Conservation (phyloP, 495 filamentous ascomycete species). For the Podospora conica region DNA sequence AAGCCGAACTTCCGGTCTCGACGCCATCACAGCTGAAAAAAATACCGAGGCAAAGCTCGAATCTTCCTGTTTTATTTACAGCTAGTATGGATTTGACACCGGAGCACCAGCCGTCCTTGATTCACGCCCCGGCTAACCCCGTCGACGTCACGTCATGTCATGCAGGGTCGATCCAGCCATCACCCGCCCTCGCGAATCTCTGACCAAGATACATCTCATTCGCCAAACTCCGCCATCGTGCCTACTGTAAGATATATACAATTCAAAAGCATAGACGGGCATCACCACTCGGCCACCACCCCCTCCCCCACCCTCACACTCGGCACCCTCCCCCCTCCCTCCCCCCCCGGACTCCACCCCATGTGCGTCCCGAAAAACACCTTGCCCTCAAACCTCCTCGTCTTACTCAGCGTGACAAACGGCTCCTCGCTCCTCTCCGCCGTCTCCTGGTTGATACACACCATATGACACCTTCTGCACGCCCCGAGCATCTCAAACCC, state of each 20-base stretch:
- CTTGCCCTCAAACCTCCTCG: conserved; percentile 70
- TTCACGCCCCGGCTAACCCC: not conserved
- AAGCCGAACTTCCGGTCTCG: not conserved
- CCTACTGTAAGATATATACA: too few species aligned
- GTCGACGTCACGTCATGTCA: not conserved
- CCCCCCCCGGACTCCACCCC: conserved; percentile 34
- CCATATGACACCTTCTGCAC: conserved; percentile 90
- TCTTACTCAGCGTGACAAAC: conserved; percentile 81
- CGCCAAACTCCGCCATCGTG: too few species aligned
- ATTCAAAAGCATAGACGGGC: not conserved
- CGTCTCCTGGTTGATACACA: conserved; percentile 83
- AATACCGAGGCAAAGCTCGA: too few species aligned
- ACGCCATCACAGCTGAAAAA: not conserved
- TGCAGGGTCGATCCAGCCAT: not conserved
- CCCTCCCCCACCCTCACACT: conserved; percentile 54
- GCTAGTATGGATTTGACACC: not conserved
- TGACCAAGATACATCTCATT: not conserved
- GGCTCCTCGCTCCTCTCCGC: conserved; percentile 75
- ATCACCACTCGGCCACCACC: conserved; percentile 27
- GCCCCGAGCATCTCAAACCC: conserved; percentile 67
- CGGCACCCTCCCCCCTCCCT: conserved; percentile 24
- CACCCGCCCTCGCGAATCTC: not conserved
- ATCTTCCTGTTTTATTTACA: not conserved
- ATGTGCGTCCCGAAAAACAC: conserved; percentile 84
- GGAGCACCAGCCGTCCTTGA: not conserved